Conservation (phyloP, 441 rosid species). For the Euphorbia celastroides region DNA sequence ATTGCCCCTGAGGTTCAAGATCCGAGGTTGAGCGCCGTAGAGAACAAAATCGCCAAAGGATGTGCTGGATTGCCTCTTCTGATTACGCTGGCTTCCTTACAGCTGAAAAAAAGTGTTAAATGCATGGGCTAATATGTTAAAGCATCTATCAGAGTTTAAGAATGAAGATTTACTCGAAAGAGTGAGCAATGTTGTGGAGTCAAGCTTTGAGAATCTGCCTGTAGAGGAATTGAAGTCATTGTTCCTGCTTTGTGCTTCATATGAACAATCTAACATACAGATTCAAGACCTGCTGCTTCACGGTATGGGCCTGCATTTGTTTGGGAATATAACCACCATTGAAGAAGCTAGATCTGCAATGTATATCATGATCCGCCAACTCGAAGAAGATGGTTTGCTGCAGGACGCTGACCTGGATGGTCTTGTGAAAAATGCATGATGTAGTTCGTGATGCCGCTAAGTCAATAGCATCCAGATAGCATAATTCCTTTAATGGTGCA, state of each 20-base stretch:
- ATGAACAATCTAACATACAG: not conserved
- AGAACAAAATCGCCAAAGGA: not conserved
- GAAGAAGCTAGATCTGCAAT: not conserved
- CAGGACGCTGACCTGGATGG: not conserved
- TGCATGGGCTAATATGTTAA: not conserved
- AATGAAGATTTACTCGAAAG: not conserved
- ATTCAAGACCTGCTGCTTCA: not conserved
- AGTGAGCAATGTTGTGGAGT: not conserved
- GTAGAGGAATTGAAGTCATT: not conserved
- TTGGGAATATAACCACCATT: not conserved
- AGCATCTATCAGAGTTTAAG: not conserved
- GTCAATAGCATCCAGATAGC: not conserved
- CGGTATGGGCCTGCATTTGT: slow-evolving; percentile 17
- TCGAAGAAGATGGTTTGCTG: not conserved
- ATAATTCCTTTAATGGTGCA: not conserved
- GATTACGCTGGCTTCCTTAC: not conserved
- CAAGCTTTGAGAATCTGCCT: not conserved
- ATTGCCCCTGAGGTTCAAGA: not conserved
- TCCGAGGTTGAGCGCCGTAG: not conserved
- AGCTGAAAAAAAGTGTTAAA: not conserved
- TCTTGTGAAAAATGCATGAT: not conserved
- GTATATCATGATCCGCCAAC: not conserved
- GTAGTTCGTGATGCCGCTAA: slow-evolving; percentile 5
- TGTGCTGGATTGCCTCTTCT: slow-evolving; percentile 9
- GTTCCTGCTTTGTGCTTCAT: not conserved